Percentiles rank a stretch among this genome's conserved stretches.
Evolutionary conservation across 2,329 filamentous ascomycete genomes (phyloP).

Genomic region (Chrysoporthe cubensis): DNA sequence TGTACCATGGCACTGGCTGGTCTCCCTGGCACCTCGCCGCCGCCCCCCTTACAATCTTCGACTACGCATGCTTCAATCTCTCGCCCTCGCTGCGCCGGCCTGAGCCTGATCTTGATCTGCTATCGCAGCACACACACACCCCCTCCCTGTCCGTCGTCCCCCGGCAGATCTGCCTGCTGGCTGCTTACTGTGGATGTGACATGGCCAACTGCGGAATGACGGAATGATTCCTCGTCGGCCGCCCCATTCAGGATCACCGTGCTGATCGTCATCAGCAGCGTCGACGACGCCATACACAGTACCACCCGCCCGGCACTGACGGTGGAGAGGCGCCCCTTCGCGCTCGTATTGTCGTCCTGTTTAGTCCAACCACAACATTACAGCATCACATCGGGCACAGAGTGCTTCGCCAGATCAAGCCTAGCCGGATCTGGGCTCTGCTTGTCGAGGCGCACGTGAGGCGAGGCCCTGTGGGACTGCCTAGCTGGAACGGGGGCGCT

Average conservation of each 20-base stretch:
- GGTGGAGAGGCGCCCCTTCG: not conserved
- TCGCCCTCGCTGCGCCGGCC: conserved; percentile 1
- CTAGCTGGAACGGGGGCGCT: conserved; percentile 2
- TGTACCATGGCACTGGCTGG: no score
- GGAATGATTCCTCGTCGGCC: conserved; percentile 12
- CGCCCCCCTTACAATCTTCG: conserved; percentile 17
- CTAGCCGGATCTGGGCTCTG: conserved; percentile 14
- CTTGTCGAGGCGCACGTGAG: conserved; percentile 25
- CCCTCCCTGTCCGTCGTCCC: not conserved
- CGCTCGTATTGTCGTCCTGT: not conserved
- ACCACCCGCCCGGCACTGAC: no score
- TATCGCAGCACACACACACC: not conserved
- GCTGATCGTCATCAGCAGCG: not conserved
- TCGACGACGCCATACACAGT: not conserved
- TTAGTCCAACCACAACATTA: not conserved
- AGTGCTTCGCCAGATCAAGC: not conserved
- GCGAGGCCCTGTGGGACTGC: conserved; percentile 9
- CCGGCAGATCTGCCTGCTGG: not conserved
- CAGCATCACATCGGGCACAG: not conserved
- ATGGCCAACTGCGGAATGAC: not conserved
- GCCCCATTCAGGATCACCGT: not conserved
- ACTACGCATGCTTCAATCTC: not conserved
- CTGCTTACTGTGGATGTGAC: no score
- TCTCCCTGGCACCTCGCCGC: not conserved
- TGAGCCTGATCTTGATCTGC: not conserved